Evolutionary conservation across 2,329 filamentous ascomycete genomes (phyloP).

Genomic region (Emergomyces africanus): DNA sequence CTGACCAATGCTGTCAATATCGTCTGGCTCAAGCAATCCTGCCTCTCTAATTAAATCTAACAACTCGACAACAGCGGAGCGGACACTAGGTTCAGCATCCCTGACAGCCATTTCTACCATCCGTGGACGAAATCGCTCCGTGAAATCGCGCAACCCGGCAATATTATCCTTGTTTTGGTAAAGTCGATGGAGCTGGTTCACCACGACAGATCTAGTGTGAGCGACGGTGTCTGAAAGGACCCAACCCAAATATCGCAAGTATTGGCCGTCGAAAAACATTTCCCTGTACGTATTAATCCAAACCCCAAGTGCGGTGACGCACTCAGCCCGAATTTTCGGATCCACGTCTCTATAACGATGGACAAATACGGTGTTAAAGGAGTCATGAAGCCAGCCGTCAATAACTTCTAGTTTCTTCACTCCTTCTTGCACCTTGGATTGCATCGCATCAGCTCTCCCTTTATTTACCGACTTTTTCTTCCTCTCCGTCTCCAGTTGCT

Average conservation of each 20-base stretch:
- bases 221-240: slow-evolving; percentile 72
- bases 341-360: slow-evolving; percentile 94
- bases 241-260: slow-evolving; percentile 91
- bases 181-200: slow-evolving; percentile 68
- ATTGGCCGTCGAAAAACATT: slow-evolving; percentile 79
- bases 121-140: slow-evolving; percentile 75
- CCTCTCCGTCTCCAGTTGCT: slow-evolving; percentile 67
- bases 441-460: slow-evolving; percentile 58
- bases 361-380: slow-evolving; percentile 86
- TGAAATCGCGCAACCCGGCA: slow-evolving; percentile 68
- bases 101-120: slow-evolving; percentile 85
- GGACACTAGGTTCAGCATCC: slow-evolving; percentile 69
- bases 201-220: slow-evolving; percentile 66
- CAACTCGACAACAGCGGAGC: slow-evolving; percentile 66
- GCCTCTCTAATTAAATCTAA: slow-evolving; percentile 71
- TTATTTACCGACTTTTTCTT: slow-evolving; percentile 64
- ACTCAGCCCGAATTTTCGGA: slow-evolving; percentile 75
- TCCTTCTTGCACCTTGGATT: slow-evolving; percentile 58
- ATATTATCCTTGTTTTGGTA: slow-evolving; percentile 73
- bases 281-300: slow-evolving; percentile 83
- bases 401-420: slow-evolving; percentile 57
- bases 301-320: slow-evolving; percentile 68
- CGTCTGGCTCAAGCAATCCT: slow-evolving; percentile 77
- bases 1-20: slow-evolving; percentile 77
- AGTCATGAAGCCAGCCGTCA: slow-evolving; percentile 63